These are phyloP conservation scores for Odontarrhena argentea DNA, from an alignment of 345 rosid genomes.

Conservation along the genomic window DNA sequence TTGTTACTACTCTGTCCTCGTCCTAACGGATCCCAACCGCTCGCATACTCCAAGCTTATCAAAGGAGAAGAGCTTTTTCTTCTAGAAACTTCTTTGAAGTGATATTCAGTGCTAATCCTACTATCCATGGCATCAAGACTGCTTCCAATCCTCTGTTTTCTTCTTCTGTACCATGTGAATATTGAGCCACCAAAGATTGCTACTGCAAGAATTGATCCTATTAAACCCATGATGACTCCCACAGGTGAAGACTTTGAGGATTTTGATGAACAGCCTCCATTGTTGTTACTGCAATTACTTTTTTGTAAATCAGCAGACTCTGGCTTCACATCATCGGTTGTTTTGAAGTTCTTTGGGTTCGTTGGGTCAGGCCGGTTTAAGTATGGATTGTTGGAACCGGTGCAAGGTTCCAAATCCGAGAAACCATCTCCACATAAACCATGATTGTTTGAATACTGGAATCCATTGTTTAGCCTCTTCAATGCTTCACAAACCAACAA, in stretches of 20 bases:
- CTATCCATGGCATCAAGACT: conserved; percentile 58
- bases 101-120: conserved; percentile 69
- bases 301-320: conserved; percentile 62
- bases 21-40: conserved; percentile 92
- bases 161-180: conserved; percentile 60
- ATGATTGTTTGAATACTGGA: conserved; percentile 73
- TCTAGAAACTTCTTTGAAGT: conserved; percentile 53
- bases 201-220: conserved; percentile 49
- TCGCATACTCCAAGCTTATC: conserved; percentile 84
- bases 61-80: conserved; percentile 72
- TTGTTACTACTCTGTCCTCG: conserved; percentile 50
- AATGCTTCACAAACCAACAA: conserved; percentile 55
- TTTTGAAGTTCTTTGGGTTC: conserved; percentile 47
- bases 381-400: conserved; percentile 41
- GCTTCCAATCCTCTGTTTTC: conserved; percentile 73
- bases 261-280: conserved; percentile 37
- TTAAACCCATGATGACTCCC: conserved; percentile 53
- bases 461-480: conserved; percentile 66
- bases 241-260: conserved; percentile 40
- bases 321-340: conserved; percentile 52
- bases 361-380: conserved; percentile 69
- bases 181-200: conserved; percentile 51
- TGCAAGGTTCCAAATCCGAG: conserved; percentile 54
- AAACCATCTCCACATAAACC: conserved; percentile 82
- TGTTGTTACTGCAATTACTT: conserved; percentile 47